Base-by-base conservation (phyloP, 2,329 filamentous ascomycete genomes). In the Aotearoamyces nothofagi region DNA sequence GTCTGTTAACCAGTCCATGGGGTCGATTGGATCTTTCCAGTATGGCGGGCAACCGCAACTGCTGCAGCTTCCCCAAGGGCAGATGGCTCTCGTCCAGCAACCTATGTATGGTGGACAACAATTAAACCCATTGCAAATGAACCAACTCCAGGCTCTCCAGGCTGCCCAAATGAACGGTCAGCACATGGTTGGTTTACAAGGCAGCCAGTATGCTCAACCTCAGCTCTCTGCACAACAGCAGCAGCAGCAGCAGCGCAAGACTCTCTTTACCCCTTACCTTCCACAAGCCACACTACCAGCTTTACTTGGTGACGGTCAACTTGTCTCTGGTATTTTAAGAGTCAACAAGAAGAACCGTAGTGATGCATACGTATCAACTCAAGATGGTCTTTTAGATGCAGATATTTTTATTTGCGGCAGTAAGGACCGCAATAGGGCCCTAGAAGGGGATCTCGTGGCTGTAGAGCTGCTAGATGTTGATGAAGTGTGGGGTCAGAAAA, bases 311-410 rank as follows among this genome's bases (percentile, higher is more conserved):
- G 83, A 94, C 47, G 90, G 90, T 11, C 84, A 93, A 55, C 76
- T 98, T 33, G 90, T 98, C 31, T 87, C 87, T 36, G 90, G 90
- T 60, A 84, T 94, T 43, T 77, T 98, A 29, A 81, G 90, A 35
- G 90, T 98, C 40, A 98, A 98, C 70, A 98, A 96, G 66, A 98
- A 98, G 67, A 98, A 98, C 58, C 78, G 90, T 39, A 96, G 87
- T 45, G 90, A 98, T 55, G 90, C 90, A 15, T 98, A 98, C 47
- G 90, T 98, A 31, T 90, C 90, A 8, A 93, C 84, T 9, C 75
- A 79, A 36, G 90, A 98, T 50, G 73, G 73, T 26, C 60, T 78
- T 35, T 67, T 98, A 26, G 90, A 96, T 55, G 87, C 90, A 24
- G 90, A 98, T 51, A 98, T 98, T 49, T 98, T 98, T 57, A 98